Evolutionary conservation across 129 eudicot species (phyloP), one percentile per base, ranked within the genome.

Genomic region (Pseudognaphalium luteoalbum): DNA sequence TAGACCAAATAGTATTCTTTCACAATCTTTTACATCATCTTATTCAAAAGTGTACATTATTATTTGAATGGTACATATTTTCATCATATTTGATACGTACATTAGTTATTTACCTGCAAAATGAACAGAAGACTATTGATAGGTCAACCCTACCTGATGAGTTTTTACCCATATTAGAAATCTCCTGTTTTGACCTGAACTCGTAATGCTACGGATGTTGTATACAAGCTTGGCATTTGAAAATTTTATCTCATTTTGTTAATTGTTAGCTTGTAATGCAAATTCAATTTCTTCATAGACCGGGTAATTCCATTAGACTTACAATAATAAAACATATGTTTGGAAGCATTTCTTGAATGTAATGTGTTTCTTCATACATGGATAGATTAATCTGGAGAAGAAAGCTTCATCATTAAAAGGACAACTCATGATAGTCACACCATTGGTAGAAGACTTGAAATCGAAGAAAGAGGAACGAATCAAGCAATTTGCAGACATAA

Each of bases 401-500:
- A 91, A 83, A 70, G 60, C 82, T 66, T 66, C 80, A 41, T 76
- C 97, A 7, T 75, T 91, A 76, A 91, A 91, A 76, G 92, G 86
- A 30, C 95, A 91, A 76, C 87, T 91, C 34, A 82, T 86, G 74
- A 58, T 80, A 33, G 86, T 91, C 69, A 81, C 87, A 76, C 88
- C 95, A 32, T 59, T 86, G 51, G 86, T 88, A 22, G 90, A 91
- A 51, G 90, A 85, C 80, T 78, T 91, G 59, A 86, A 81, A 83
- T 66, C 32, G 58, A 85, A 88, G 79, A 91, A 85, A 79, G 88
- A 83, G 68, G 90, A 87, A 70, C 72, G 92, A 39, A 64, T 83
- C 50, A 91, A 88, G 81, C 91, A 91, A 78, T 85, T 88, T 81
- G 73, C 79, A 19, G 97, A 87, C n/a, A 76, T 91, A 42, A 88